Evolutionary conservation across 768 basidiomycete species (phyloP), one percentile per base, ranked within the genome.

Genomic region (Mycena rosella): DNA sequence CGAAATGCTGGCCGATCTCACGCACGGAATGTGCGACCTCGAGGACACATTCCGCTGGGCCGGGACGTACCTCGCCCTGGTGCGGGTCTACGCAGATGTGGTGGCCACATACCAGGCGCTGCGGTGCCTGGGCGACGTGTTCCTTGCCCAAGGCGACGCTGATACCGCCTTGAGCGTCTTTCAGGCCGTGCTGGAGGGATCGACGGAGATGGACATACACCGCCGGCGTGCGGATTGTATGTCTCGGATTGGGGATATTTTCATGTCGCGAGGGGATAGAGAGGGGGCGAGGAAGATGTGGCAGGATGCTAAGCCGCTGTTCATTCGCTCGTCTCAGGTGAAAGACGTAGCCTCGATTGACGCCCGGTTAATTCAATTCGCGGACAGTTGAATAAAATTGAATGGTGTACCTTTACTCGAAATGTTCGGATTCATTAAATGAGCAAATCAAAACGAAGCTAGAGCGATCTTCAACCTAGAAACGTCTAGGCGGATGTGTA

Each of bases 61-160:
- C 11, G 44, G 7, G 8, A 34, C 17, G 22, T 55, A 63, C 44
- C 45, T 63, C 44, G 63, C 54, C 24, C 15, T 30, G 1, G 48
- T 49, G 34, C 34, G 55, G 4, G 36, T 32, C 18, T 47, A 10
- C 18, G 14, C 7, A 10, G 48, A 64, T 51, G 4, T 40, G 22
- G 24, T 36, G 49, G 24, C 13, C 24, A 55, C 54, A 18, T 38
- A 63, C 45, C 53, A 64, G 48, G 48, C 55, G 9, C 20, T 64
- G 27, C 63, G 63, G n/a, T 49, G 45, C 49, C 20, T 64, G 11
- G 63, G 54, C 22, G 63, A 57, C 22, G 40, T 57, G 4, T 49
- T 63, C 10, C 44, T 56, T 20, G 45, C 32, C 1, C 45, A 48
- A 15, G 62, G 62, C 24, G 63, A 64, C 36, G 14, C 18, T 30